phyloP scores from a whole-genome alignment of 2,329 filamentous ascomycete genomes.

The Fusarium circinatum region DNA sequence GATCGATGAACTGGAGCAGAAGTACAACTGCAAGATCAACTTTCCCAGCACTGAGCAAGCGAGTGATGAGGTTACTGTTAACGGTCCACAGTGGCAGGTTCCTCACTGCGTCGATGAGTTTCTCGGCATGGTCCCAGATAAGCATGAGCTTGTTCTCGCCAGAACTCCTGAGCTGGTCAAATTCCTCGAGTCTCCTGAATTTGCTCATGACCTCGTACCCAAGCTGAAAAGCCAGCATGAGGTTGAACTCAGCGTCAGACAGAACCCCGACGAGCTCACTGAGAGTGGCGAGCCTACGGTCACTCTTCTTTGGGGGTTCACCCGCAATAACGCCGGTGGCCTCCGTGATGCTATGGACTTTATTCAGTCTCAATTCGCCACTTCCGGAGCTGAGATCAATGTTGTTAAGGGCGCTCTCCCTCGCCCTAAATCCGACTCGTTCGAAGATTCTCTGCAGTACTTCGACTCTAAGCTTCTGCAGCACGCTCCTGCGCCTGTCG shows the following conservation, averaged over 20 bases:
- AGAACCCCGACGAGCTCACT: slow-evolving; percentile 67
- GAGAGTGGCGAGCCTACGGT: slow-evolving; percentile 68
- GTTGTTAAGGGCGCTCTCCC: slow-evolving; percentile 95
- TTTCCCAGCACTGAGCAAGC: slow-evolving; percentile 98
- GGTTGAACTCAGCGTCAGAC: slow-evolving; percentile 82
- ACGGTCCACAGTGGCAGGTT: slow-evolving; percentile 97
- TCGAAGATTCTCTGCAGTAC: slow-evolving; percentile 95
- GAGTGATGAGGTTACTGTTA: slow-evolving; percentile 94
- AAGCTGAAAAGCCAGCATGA: slow-evolving; percentile 94
- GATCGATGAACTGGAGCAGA: slow-evolving; percentile 95
- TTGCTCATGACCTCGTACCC: slow-evolving; percentile 79
- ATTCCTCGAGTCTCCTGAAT: slow-evolving; percentile 84
- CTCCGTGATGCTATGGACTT: slow-evolving; percentile 97
- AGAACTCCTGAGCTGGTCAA: slow-evolving; percentile 79
- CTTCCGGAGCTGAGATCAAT: slow-evolving; percentile 86
- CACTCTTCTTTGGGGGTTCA: slow-evolving; percentile 82
- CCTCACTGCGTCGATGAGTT: slow-evolving; percentile 97
- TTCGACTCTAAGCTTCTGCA: slow-evolving; percentile 98
- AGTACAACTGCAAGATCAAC: slow-evolving; percentile 99
- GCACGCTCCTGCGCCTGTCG: slow-evolving; percentile 82
- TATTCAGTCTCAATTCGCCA: slow-evolving; percentile 84
- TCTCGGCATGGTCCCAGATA: slow-evolving; percentile 96
- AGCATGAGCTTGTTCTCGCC: slow-evolving; percentile 88
- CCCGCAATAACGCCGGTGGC: slow-evolving; percentile 95
- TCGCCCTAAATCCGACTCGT: slow-evolving; percentile 98